Percentiles rank a stretch among this genome's conserved stretches.
phyloP scores from a whole-genome alignment of 345 rosid genomes.

The Syzygium oleosum region DNA sequence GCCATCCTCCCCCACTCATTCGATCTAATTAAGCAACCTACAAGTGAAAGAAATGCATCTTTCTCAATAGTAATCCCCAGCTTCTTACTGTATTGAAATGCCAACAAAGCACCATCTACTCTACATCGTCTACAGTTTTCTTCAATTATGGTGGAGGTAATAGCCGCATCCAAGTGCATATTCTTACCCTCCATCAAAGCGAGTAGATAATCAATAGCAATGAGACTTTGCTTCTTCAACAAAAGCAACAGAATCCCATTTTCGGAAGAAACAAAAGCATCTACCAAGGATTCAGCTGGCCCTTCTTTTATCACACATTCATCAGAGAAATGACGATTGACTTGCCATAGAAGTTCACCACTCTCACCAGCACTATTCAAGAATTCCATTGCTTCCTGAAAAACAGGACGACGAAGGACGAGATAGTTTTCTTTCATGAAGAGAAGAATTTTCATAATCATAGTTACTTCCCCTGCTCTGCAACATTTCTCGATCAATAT shows the following conservation, averaged over 20 bases:
- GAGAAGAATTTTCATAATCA: constrained; percentile 39
- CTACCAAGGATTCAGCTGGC: background rate
- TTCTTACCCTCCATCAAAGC: constrained; percentile 26
- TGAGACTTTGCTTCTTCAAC: constrained; percentile 57
- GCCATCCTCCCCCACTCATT: constrained; percentile 26
- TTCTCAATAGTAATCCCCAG: constrained; percentile 42
- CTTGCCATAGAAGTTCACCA: constrained; percentile 49
- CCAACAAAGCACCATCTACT: constrained; percentile 48
- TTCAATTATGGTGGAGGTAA: constrained; percentile 42
- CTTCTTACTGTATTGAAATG: constrained; percentile 47
- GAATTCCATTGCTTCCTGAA: constrained; percentile 43
- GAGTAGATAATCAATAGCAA: constrained; percentile 48
- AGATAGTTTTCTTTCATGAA: constrained; percentile 52
- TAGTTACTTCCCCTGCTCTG: constrained; percentile 33
- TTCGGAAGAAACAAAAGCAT: constrained; percentile 19
- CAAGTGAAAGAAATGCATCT: constrained; percentile 44
- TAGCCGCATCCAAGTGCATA: constrained; percentile 27
- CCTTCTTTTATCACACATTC: constrained; percentile 15
- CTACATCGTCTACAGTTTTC: constrained; percentile 30
- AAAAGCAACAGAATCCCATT: constrained; percentile 35
- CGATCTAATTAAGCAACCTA: constrained; percentile 46
- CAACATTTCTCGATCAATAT: constrained; percentile 70
- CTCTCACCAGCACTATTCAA: constrained; percentile 38
- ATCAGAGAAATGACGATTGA: constrained; percentile 51
- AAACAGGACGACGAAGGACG: constrained; percentile 62